These are phyloP conservation scores for Zelopaecilomyces penicillatus DNA, from an alignment of 2,329 filamentous ascomycete species.

Conservation along the genomic window DNA sequence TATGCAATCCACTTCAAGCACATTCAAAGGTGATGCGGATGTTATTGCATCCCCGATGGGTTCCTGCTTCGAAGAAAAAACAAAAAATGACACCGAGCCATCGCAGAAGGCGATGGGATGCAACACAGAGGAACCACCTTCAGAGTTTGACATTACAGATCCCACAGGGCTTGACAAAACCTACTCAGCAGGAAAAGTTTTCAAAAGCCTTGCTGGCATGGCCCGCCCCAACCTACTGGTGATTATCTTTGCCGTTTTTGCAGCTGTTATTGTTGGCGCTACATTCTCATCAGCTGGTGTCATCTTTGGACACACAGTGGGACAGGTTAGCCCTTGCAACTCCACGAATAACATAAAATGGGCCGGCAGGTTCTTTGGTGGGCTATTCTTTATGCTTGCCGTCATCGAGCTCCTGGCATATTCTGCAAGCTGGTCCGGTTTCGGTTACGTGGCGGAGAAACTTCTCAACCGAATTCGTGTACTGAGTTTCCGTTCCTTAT, in stretches of 20 bases:
- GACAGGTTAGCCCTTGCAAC: conserved; percentile 39
- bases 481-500: conserved; percentile 54
- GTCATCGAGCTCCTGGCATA: conserved; percentile 43
- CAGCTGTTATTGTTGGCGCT: conserved; percentile 46
- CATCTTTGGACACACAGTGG: conserved; percentile 36
- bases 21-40: conserved; percentile 31
- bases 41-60: conserved; percentile 29
- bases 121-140: conserved; percentile 13
- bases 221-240: conserved; percentile 30
- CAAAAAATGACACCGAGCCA: conserved; percentile 17
- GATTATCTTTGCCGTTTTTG: conserved; percentile 32
- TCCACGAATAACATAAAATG: conserved; percentile 26
- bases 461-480: conserved; percentile 56
- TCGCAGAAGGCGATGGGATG: conserved; percentile 32
- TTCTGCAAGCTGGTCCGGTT: conserved; percentile 44
- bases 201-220: conserved; percentile 29
- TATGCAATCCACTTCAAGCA: conserved; percentile 22
- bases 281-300: conserved; percentile 46
- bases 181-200: conserved; percentile 31
- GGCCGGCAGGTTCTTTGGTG: conserved; percentile 40
- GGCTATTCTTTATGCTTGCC: conserved; percentile 49
- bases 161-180: conserved; percentile 27
- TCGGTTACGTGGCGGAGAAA: conserved; percentile 48
- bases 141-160: conserved; percentile 5
- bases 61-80: conserved; percentile 22